phyloP scores from a whole-genome alignment of 1,284 basidiomycete genomes.

The Leccinum proliferum region DNA sequence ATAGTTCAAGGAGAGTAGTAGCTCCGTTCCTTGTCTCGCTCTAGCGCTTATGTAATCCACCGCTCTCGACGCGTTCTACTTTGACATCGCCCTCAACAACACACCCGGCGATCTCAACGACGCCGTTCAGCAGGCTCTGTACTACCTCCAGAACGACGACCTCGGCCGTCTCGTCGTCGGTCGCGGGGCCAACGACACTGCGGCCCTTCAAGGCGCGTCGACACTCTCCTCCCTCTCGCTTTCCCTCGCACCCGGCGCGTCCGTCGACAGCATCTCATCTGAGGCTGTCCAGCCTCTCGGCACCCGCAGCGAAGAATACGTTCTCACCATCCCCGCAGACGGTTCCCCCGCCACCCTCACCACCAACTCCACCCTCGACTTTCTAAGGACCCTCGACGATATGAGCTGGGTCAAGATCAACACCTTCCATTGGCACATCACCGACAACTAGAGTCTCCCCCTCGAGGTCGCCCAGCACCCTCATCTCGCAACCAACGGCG shows the following conservation, averaged over 20 bases:
- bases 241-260: constrained; percentile 33
- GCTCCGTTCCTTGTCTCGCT: too few relatives aligned
- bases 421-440: constrained; percentile 72
- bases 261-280: constrained; percentile 38
- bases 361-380: constrained; percentile 72
- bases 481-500: constrained; percentile 54
- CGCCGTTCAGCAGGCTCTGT: constrained; percentile 37
- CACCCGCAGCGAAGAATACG: constrained; percentile 62
- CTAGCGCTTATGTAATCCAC: constrained; percentile 3
- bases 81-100: constrained; percentile 34
- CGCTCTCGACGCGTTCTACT: constrained; percentile 40
- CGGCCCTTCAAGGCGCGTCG: constrained; percentile 26
- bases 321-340: constrained; percentile 54
- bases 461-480: constrained; percentile 51
- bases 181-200: constrained; percentile 39
- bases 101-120: constrained; percentile 40
- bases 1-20: too few relatives aligned
- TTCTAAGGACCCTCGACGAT: constrained; percentile 73
- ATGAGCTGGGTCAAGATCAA: constrained; percentile 83
- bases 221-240: constrained; percentile 35
- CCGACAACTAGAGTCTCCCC: constrained; percentile 66
- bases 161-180: constrained; percentile 48
- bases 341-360: constrained; percentile 55
- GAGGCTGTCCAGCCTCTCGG: constrained; percentile 54
- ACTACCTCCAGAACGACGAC: constrained; percentile 41